Conservation (phyloP, 176 grass and related monocot genomes). For the Phyllostachys edulis region DNA sequence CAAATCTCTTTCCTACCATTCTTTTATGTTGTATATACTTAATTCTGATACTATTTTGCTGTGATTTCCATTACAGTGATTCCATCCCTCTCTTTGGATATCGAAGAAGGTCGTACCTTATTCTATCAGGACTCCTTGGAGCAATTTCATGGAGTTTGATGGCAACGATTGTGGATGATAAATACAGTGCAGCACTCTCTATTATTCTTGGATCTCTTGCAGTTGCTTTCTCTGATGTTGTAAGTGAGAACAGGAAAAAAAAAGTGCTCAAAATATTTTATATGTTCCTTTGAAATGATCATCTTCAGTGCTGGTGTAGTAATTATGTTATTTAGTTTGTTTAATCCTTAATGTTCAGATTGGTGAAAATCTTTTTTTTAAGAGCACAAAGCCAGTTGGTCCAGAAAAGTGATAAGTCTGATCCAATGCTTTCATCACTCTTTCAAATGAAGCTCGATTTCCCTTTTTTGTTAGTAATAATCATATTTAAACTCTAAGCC, state of each 20-base stretch:
- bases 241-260: constrained; percentile 46
- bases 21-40: constrained; percentile 1
- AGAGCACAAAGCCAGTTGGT: background rate
- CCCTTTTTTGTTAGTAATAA: background rate
- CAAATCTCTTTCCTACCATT: background rate
- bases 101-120: constrained; percentile 90
- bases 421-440: background rate
- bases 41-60: background rate
- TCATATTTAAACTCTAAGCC: background rate
- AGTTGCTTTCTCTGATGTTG: constrained; percentile 95
- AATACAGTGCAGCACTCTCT: constrained; percentile 73
- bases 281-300: background rate
- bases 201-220: constrained; percentile 91
- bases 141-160: constrained; percentile 91
- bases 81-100: constrained; percentile 93
- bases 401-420: background rate
- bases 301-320: background rate
- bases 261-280: background rate
- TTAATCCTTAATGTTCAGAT: background rate
- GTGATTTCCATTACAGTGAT: constrained; percentile 51
- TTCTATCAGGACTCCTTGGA: constrained; percentile 85
- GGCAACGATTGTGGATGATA: constrained; percentile 84
- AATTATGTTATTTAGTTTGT: background rate
- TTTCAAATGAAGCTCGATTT: background rate
- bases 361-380: background rate